phyloP scores from a whole-genome alignment of 352 stramenopile species.

The Pseudoperonospora humuli region DNA sequence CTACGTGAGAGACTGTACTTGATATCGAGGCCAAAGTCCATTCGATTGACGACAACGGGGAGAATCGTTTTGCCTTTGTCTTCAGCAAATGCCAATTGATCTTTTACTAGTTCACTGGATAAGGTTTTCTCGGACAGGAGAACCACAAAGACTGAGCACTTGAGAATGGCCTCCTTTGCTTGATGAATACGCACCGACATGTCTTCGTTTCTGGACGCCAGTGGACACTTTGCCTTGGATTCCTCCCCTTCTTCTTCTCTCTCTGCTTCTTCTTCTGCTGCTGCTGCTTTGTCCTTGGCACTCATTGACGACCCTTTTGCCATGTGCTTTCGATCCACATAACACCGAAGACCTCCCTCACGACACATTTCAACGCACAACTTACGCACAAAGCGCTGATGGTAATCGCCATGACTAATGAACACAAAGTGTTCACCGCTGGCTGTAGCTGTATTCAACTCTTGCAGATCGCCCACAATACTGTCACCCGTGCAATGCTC shows the following conservation, averaged over 20 bases:
- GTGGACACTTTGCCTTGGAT: slow-evolving; percentile 63
- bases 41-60: slow-evolving; percentile 56
- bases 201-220: slow-evolving; percentile 30
- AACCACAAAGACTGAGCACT: slow-evolving; percentile 60
- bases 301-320: slow-evolving; percentile 19
- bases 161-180: slow-evolving; percentile 71
- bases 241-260: slow-evolving; percentile 27
- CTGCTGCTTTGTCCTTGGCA: slow-evolving; percentile 21
- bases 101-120: slow-evolving; percentile 74
- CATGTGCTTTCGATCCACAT: slow-evolving; percentile 50
- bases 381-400: slow-evolving; percentile 54
- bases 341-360: slow-evolving; percentile 49
- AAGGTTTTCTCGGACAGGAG: slow-evolving; percentile 68
- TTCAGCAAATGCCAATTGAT: slow-evolving; percentile 76
- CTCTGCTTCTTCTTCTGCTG: no score
- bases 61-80: slow-evolving; percentile 76
- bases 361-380: slow-evolving; percentile 46
- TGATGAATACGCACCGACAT: slow-evolving; percentile 69
- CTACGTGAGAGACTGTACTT: slow-evolving; percentile 76
- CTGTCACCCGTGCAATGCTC: slow-evolving; percentile 29
- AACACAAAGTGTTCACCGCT: slow-evolving; percentile 75
- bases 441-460: slow-evolving; percentile 41
- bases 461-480: slow-evolving; percentile 53
- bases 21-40: slow-evolving; percentile 61
- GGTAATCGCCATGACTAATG: slow-evolving; percentile 68